Evolutionary conservation across 352 stramenopile species (phyloP), one percentile per base, ranked within the genome.

Genomic region (Pythium folliculosum): DNA sequence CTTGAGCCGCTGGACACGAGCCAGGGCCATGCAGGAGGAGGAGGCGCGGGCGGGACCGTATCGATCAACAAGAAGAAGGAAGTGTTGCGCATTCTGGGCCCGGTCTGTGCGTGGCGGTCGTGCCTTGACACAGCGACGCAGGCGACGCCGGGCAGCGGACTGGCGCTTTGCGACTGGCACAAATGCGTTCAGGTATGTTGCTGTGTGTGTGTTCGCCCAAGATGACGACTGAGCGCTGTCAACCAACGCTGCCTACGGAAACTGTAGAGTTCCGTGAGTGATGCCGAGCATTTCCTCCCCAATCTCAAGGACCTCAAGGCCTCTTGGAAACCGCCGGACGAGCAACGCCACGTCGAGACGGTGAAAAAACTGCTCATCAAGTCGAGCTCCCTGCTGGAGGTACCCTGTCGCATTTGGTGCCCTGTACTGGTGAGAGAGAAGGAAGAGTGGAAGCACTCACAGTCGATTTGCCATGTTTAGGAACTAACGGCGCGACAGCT

Each of bases 401-500:
- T 69, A 7, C 5, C n/a, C 5, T 52, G 1, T 51, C 2, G 6
- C 35, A 55, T 32, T 32, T 32, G 5, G 3, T 32, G 5, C 5
- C 3, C 27, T 32, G 27, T 32, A 32, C 27, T 32, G 3, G 27
- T 32, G 27, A 32, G 27, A 32, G 2, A 5, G 2, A 32, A 32
- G 27, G n/a, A n/a, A n/a, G n/a, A n/a, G n/a, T n/a, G n/a, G n/a
- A 32, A 32, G 27, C 5, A 35, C 19, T 54, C 8, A 53, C 9
- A 32, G 27, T 47, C 58, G 14, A 53, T 40, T 35, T 12, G 10
- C 27, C 3, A n/a, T 51, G 30, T 63, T 23, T 14, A 69, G 62
- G 62, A 69, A 27, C 62, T 69, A 16, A 58, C 44, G 14, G 57
- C 51, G 16, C 62, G 53, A 35, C 62, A 69, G 22, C 62, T 69